phyloP scores from a whole-genome alignment of 202 grass and related monocot species.

The Dendrocalamus latiflorus region DNA sequence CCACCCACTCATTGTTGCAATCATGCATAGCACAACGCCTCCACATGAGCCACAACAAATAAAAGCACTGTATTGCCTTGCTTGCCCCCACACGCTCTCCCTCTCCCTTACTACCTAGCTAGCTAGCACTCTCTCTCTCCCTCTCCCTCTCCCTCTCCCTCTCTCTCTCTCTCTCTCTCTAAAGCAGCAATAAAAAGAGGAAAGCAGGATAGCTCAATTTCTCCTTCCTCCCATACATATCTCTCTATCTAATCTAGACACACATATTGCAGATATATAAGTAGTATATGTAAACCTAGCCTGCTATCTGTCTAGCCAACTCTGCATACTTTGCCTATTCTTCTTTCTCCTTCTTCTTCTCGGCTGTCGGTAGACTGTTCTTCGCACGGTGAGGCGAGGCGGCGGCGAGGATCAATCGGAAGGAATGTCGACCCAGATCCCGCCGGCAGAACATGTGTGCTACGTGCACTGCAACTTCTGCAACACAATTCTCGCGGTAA shows the following conservation, averaged over 20 bases:
- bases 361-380: constrained; percentile 2
- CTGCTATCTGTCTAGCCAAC: neutral
- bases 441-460: constrained; percentile 61
- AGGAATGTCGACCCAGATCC: constrained; percentile 60
- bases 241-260: neutral
- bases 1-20: constrained; percentile 86
- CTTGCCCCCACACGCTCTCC: neutral
- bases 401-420: neutral
- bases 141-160: too few species aligned
- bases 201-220: constrained; percentile 55
- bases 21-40: constrained; percentile 39
- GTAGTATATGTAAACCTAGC: constrained; percentile 34
- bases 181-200: constrained; percentile 35
- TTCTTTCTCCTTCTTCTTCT: constrained; percentile 21
- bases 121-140: too few species aligned
- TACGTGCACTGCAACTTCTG: constrained; percentile 96
- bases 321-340: constrained; percentile 1
- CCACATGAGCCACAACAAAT: constrained; percentile 24
- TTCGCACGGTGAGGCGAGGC: neutral
- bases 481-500: constrained; percentile 97
- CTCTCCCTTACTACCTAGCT: too few species aligned
- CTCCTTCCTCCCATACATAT: constrained; percentile 39
- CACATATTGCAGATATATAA: constrained; percentile 14
- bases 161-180: too few species aligned
- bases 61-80: neutral